Base-by-base conservation (phyloP, 345 rosid genomes). In the Corymbia maculata region DNA sequence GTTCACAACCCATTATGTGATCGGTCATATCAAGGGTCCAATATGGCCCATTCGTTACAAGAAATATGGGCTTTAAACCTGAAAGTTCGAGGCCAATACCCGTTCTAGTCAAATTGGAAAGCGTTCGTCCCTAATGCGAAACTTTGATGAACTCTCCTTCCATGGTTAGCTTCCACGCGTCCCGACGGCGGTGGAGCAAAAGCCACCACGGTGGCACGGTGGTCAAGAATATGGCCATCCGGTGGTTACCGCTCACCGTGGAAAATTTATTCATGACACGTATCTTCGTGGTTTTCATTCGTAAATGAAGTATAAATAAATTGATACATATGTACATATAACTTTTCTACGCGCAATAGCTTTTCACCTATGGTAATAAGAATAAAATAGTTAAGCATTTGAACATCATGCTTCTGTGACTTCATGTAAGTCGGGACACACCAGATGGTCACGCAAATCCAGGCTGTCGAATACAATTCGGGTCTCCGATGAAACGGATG, bases 251-350 rank as follows among this genome's bases (percentile, higher is more conserved):
- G 1, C 8, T 36, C 47, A 9, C 82, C 49, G 0, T 9, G 82
- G 24, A 75, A 19, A 75, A 36, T 26, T 42, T 36, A 75, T 75
- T 75, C 82, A 36, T 19, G 49, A 75, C 14, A 9, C 21, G 36
- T 2, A 24, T 70, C 0, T 7, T 9, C 13, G 0, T 0, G 13
- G 12, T 9, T 70, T 70, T 70, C 7, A 4, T 22, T 70, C 4
- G 3, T 70, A 8, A 36, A 5, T 1, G 24, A 70, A 70, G 22
- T 16, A 32, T 32, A 10, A 8, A 68, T 32, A 21, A 16, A 53
- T 24, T 10, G 59, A 19, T 21, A 55, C 21, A 21, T 22, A 22
- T 17, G 13, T 36, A 16, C 10, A 8, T 16, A 30, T 30, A 68
- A 4, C 22, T 16, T 36, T 9, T 36, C 2, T 0, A 4, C 24